Conservation (phyloP, 129 eudicot genomes). For the Flaveria linearis region DNA sequence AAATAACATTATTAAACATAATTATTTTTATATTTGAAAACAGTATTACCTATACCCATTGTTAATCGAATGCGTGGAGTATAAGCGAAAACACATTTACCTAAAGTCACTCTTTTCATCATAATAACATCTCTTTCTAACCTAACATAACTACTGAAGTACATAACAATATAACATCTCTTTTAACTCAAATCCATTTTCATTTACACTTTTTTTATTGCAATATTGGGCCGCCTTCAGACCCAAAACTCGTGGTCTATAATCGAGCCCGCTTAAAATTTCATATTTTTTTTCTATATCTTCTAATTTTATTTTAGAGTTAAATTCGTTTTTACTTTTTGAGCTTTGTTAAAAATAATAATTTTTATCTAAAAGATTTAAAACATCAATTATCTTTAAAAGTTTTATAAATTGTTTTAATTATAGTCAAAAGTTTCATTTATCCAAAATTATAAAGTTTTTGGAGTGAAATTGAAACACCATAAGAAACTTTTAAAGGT, state of each 20-base stretch:
- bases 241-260: background rate
- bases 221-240: background rate
- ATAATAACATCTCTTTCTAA: conserved; percentile 37
- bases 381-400: too few relatives aligned
- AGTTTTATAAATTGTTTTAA: too few relatives aligned
- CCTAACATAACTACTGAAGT: conserved; percentile 24
- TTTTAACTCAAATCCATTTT: background rate
- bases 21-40: background rate
- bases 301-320: too few relatives aligned
- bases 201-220: background rate
- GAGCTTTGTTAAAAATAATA: too few relatives aligned
- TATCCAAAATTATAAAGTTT: too few relatives aligned
- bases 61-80: conserved; percentile 34
- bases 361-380: too few relatives aligned
- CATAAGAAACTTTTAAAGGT: too few relatives aligned
- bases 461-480: too few relatives aligned
- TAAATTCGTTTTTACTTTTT: too few relatives aligned
- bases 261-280: background rate
- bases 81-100: conserved; percentile 39
- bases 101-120: conserved; percentile 38
- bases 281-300: too few relatives aligned
- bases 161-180: conserved; percentile 9
- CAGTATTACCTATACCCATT: conserved; percentile 9
- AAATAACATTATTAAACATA: background rate
- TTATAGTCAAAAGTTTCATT: too few relatives aligned